A percentile compares a stretch with the other conserved stretches of the same genome.
These are phyloP conservation scores for Exophiala oligosperma DNA, from an alignment of 2,329 filamentous ascomycete genomes.

Conservation along the genomic window DNA sequence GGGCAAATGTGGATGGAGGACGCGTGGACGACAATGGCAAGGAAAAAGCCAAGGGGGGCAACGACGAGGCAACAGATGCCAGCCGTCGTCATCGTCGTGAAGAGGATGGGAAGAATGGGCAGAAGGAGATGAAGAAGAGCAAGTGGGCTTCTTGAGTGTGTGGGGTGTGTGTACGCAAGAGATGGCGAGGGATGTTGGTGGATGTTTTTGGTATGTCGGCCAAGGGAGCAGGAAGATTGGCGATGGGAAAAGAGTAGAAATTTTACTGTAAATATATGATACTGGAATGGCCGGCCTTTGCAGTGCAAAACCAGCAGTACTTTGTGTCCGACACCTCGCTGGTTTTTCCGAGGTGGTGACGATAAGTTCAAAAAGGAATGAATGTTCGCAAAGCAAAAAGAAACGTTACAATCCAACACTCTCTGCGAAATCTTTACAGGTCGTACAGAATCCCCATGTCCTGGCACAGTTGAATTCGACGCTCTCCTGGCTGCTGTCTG, in stretches of 20 bases:
- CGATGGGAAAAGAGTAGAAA: no score
- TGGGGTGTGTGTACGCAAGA: no score
- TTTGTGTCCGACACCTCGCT: no score
- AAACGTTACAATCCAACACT: constrained; percentile 11
- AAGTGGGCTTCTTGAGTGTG: background rate
- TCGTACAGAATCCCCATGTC: constrained; percentile 27
- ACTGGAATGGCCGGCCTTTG: no score
- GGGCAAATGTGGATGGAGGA: no score
- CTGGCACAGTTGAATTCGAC: constrained; percentile 30
- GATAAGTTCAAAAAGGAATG: no score
- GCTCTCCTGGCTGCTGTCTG: constrained; percentile 25
- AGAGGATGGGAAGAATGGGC: background rate
- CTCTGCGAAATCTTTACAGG: constrained; percentile 25
- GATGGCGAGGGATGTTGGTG: no score
- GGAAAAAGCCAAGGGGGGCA: background rate
- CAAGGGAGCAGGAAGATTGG: no score
- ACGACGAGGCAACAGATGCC: background rate
- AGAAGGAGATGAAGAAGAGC: background rate
- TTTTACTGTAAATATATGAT: no score
- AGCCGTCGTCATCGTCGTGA: background rate
- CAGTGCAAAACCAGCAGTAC: no score
- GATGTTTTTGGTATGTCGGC: no score
- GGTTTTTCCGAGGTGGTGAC: background rate
- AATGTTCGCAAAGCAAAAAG: background rate
- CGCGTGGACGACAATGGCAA: no score